Base-by-base conservation (phyloP, 2,329 filamentous ascomycete genomes). In the Fonsecaea pedrosoi region DNA sequence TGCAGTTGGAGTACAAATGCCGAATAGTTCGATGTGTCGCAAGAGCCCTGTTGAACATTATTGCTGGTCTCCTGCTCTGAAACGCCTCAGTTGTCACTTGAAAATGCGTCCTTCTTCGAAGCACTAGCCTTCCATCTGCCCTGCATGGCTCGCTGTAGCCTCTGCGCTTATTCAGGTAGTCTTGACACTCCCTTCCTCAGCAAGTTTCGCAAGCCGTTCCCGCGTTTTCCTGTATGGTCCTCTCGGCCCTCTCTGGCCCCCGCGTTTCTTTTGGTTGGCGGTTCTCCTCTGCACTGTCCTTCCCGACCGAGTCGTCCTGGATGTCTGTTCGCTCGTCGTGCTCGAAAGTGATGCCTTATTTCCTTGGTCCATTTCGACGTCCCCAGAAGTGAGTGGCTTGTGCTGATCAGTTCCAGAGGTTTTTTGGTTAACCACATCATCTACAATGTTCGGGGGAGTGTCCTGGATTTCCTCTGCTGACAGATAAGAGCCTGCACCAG, bases 221-320 rank as follows among this genome's bases (percentile, higher is more conserved):
- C 57, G 37, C 3, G 62, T 65, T 56, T 65, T 65, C 42, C 48
- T 38, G 38, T 60, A 65, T 10, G 62, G 57, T 13, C 62, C 55
- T 60, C 62, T 60, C 13, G 56, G 62, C 21, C 45, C 62, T 55
- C 62, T 60, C 60, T 55, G 25, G 4, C 15, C 9, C 15, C n/a
- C 35, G 32, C 42, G n/a, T 35, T 48, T 45, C 32, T 30, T 40
- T 55, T 25, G 35, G 12, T n/a, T 37, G 13, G 10, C 25, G 10
- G 34, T 50, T 21, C 57, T 45, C 25, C 34, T 8, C 18, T 50
- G 5, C 45, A 9, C 12, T 25, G 45, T 50, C 45, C 25, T 7
- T 25, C 12, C 21, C 8, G 2, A 2, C 10, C 18, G 8, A 50
- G 45, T 50, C 21, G 10, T 13, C 45, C 25, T 13, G 45, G 18